Evolutionary conservation across 371 early-diverging fungal genomes (phyloP), one percentile per base, ranked within the genome.

Genomic region (Blyttiomyces sp.): DNA sequence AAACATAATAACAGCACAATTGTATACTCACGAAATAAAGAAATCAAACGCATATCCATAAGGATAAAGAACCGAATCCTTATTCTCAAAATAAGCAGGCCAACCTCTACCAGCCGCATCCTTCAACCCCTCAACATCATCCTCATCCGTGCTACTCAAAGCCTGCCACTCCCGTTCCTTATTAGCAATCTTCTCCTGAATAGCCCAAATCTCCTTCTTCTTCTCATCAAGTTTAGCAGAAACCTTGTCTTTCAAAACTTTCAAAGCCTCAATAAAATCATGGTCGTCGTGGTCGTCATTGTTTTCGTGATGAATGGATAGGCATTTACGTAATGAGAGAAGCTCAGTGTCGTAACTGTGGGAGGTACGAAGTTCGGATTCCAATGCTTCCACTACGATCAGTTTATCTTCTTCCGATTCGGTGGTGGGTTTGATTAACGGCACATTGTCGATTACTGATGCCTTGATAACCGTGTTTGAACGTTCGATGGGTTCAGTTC

Each of bases 11-110:
- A n/a, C n/a, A n/a, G n/a, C n/a, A n/a, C n/a, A n/a, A n/a, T n/a
- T n/a, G n/a, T n/a, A n/a, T n/a, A n/a, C n/a, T n/a, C n/a, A n/a
- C 6, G 59, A 59, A 19, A 59, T 59, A 24, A 59, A 59, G 45
- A 36, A 59, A 28, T 59, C 59, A 27, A 27, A 59, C 13, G 49
- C 21, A 31, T 59, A 59, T 5, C 50, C 30, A 32, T 6, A 7
- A 7, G 50, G 46, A 24, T 7, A 16, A 9, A 7, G 9, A 9
- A 16, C 21, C 13, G 11, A 16, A 24, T 9, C 11, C 19, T 46
- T n/a, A 28, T 42, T 17, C 7, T 48, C 23, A 48, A 13, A 13
- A 23, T 17, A 17, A 17, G 26, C 7, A 3, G 57, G 57, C 57
- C 57, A 57, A n/a, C 42, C 26, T 30, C 16, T 11, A 28, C 48